Evolutionary conservation across 306 rosid species (phyloP).

Genomic region (Dryas alaskensis): DNA sequence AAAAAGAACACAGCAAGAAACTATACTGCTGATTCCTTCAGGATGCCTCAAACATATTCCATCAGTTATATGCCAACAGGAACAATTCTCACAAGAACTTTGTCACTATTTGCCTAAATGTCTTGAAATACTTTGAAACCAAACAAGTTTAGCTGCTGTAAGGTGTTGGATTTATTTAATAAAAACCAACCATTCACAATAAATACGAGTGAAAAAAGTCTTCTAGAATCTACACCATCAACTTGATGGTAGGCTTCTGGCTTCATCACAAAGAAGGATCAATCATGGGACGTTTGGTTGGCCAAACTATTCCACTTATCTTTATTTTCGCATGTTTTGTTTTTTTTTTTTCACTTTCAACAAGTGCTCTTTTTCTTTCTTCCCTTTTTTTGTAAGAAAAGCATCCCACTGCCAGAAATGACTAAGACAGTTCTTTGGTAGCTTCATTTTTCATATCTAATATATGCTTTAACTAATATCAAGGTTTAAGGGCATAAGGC

Average conservation of each 20-base stretch:
- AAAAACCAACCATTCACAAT: slow-evolving; percentile 4
- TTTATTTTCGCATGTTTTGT: not conserved
- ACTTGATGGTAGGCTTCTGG: slow-evolving; percentile 3
- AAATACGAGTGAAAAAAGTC: slow-evolving; percentile 6
- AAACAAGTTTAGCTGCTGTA: not conserved
- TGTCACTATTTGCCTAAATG: not conserved
- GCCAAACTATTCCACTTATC: not conserved
- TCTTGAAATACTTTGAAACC: not conserved
- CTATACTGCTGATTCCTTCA: not conserved
- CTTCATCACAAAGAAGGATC: not conserved
- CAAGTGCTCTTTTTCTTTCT: not conserved
- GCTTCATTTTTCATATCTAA: not conserved
- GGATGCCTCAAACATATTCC: not conserved
- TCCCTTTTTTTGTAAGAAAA: not conserved
- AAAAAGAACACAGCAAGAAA: slow-evolving; percentile 1
- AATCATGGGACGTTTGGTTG: not conserved
- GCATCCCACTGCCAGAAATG: not conserved
- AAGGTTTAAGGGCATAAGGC: too few relatives aligned
- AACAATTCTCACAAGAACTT: slow-evolving; percentile 5
- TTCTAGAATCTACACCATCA: slow-evolving; percentile 15
- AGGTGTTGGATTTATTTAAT: not conserved
- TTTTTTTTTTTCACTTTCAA: not conserved
- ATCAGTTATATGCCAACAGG: not conserved
- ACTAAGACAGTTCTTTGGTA: not conserved
- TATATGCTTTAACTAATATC: too few relatives aligned